Base-by-base conservation (phyloP, 2,329 filamentous ascomycete species). In the Raffaelea arxii region DNA sequence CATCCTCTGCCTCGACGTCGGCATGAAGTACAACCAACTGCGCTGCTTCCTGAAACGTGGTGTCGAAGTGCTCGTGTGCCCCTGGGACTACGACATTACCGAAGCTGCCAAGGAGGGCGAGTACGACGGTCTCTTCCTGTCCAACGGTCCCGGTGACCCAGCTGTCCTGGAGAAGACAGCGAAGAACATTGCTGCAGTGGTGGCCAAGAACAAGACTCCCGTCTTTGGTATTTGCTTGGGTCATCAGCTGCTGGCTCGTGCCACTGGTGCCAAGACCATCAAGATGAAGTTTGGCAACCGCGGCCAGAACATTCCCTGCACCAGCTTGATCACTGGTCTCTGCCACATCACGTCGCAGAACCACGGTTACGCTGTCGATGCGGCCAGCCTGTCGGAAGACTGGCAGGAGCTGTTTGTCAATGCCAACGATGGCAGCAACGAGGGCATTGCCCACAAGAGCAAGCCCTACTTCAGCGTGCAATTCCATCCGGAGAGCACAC, bases 261-360 rank as follows among this genome's bases (percentile, higher is more conserved):
- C 91, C 48, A 81, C 89, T 25, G 91, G 91, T 46, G 91, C 90
- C 41, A 74, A 74, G 41, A 97, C 92, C 1, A 67, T 77, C 59
- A 98, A 98, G 75, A 94, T 98, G 88, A 97, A 97, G 76, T 98
- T 96, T 60, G 92, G 92, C 70, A 98, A 98, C 71, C 87, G 92
- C 59, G 92, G 91, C 38, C 88, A 94, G 74, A 98, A 98, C 70
- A 97, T 98, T 59, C 92, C 92, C 39, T 96, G 90, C 74, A 97
- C 91, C 11, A 96, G 86, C 69, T 78, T 95, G 77, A 74, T 97
- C 55, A 94, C 91, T 39, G 92, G 92, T 57, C 89, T 89, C 69
- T 98, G 92, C 65, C 91, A 98, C 69, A 98, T 98, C 62, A 98
- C 92, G 36, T 97, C 92, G 10, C 92, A 98, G 67, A 98, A 98